A percentile compares a stretch with the other conserved stretches of the same genome.
These are phyloP conservation scores for Xylaria venustula DNA, from an alignment of 495 filamentous ascomycete species.

Conservation along the genomic window DNA sequence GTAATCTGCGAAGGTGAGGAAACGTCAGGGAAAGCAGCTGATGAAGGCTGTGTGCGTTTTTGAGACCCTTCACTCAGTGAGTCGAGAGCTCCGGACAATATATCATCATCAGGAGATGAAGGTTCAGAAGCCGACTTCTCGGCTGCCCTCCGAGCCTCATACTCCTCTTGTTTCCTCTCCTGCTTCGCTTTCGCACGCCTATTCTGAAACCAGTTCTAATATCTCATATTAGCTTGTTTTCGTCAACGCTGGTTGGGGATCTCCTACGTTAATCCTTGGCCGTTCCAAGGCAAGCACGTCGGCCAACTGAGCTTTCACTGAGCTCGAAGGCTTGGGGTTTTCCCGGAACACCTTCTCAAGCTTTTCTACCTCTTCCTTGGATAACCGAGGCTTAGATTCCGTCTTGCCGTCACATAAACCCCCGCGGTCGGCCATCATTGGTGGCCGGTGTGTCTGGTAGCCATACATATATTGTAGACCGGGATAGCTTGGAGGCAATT, in stretches of 20 bases:
- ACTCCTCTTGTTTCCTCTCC: slow-evolving; percentile 69
- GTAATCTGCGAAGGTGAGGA: slow-evolving; percentile 19
- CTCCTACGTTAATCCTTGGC: slow-evolving; percentile 72
- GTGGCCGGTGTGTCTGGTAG: slow-evolving; percentile 22
- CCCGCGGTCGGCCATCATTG: slow-evolving; percentile 22
- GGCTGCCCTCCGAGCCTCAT: slow-evolving; percentile 53
- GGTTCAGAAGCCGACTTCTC: slow-evolving; percentile 46
- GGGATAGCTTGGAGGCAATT: slow-evolving; percentile 12
- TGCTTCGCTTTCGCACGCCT: slow-evolving; percentile 81
- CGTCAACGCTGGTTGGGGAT: background rate
- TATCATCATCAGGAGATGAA: slow-evolving; percentile 32
- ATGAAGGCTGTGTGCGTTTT: slow-evolving; percentile 35
- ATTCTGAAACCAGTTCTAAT: slow-evolving; percentile 90
- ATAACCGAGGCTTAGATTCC: slow-evolving; percentile 65
- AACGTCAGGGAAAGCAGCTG: slow-evolving; percentile 32
- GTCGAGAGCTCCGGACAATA: slow-evolving; percentile 21
- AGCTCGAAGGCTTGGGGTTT: slow-evolving; percentile 75
- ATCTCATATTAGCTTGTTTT: slow-evolving; percentile 29
- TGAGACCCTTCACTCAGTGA: slow-evolving; percentile 30
- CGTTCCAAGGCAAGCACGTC: slow-evolving; percentile 70
- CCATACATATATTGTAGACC: slow-evolving; percentile 24
- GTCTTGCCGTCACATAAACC: slow-evolving; percentile 33
- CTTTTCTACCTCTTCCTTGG: slow-evolving; percentile 78
- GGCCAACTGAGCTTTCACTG: slow-evolving; percentile 71
- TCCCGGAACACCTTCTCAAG: slow-evolving; percentile 73